These are phyloP conservation scores for Capsicum pubescens DNA, from an alignment of 257 asterid species.

Conservation along the genomic window DNA sequence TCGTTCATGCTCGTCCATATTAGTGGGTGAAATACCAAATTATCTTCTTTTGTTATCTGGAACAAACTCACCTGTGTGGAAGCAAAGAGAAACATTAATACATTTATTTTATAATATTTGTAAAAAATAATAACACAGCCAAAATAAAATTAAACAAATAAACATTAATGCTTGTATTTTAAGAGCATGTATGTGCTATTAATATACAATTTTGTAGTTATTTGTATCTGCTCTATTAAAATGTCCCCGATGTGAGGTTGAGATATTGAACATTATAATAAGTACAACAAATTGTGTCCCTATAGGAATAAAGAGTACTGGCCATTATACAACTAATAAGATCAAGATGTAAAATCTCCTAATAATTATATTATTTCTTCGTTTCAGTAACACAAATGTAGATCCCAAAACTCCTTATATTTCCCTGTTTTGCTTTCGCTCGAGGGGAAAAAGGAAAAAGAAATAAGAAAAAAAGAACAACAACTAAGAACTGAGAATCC, in stretches of 20 bases:
- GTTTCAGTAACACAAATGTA: neutral
- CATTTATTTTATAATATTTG: neutral
- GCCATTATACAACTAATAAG: too few relatives aligned
- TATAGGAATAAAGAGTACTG: too few relatives aligned
- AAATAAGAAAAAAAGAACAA: neutral
- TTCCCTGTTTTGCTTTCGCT: neutral
- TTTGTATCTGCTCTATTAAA: neutral
- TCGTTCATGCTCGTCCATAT: neutral
- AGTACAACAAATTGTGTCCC: too few relatives aligned
- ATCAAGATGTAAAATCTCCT: too few relatives aligned
- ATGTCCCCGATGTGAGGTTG: neutral
- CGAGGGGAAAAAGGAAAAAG: neutral
- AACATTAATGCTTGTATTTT: neutral
- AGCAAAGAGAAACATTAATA: neutral
- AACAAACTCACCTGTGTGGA: neutral
- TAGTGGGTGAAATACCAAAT: neutral
- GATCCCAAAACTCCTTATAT: conserved; percentile 12
- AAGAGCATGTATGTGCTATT: neutral
- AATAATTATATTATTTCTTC: too few relatives aligned
- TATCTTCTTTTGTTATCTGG: neutral
- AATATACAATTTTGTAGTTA: neutral
- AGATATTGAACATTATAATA: neutral
- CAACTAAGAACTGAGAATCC: neutral
- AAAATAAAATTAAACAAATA: neutral
- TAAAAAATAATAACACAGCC: neutral